Evolutionary conservation across 805 yeast species (phyloP), one percentile per base, ranked within the genome.

Genomic region (Candida argentea): DNA sequence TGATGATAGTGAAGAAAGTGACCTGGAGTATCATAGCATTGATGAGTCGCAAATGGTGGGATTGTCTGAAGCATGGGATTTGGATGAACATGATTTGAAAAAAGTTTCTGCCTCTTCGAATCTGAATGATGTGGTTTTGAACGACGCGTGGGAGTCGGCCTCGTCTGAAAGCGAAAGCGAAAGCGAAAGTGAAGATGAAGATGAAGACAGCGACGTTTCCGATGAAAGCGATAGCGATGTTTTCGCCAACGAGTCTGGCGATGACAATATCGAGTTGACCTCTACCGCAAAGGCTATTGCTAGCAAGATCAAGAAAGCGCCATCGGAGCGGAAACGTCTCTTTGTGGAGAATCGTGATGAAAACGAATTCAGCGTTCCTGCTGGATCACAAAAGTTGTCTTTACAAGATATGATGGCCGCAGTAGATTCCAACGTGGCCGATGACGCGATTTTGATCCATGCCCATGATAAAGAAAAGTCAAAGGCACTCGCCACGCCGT

Each of bases 21-120:
- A 31, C 8, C 72, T 61, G 4, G 89, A 71, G 8, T 80, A 82
- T 45, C 70, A 70, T 15, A 76, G 87, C 44, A 64, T 81, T 24
- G 94, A 84, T 42, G 95, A 84, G 46, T 61, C 53, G 17, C 81
- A 84, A 39, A 63, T 86, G 30, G 67, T 80, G 34, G 71, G 93
- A 0, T 60, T 86, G 22, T 79, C 94, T n/a, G 86, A 77, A 40
- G 86, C 83, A 3, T 85, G 94, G 94, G 95, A 81, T 45, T 52
- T 73, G 53, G 91, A 83, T 48, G 84, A 76, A 18, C 55, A 50
- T 16, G 77, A 70, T 34, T 37, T 46, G 28, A 46, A 47, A 23
- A 45, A 41, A 25, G 22, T 25, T 8, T 17, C 16, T 2, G 9
- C 26, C 3, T 29, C 38, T 13, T 36, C 30, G 19, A 45, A 32